These are phyloP conservation scores for Salix caprea DNA, from an alignment of 345 rosid species.

Conservation along the genomic window DNA sequence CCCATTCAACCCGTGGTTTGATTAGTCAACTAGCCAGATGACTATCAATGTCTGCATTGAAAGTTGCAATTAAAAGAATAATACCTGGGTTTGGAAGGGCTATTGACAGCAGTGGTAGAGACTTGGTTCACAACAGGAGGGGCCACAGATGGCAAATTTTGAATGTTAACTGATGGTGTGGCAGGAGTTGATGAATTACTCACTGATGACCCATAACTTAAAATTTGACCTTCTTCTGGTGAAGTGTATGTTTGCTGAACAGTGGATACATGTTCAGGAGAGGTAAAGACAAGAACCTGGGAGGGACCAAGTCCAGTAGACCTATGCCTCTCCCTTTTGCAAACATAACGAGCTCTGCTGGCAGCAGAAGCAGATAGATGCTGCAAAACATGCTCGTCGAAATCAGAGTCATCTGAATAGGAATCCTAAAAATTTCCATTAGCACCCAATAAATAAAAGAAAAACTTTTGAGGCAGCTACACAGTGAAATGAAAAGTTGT, in stretches of 20 bases:
- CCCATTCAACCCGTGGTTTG: not conserved
- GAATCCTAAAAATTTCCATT: conserved; percentile 42
- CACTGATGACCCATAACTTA: conserved; percentile 26
- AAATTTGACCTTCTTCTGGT: conserved; percentile 21
- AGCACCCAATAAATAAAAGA: not conserved
- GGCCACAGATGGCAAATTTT: conserved; percentile 23
- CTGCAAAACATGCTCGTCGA: conserved; percentile 61
- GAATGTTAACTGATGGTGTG: conserved; percentile 19
- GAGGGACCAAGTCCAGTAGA: conserved; percentile 39
- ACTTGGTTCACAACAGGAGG: conserved; percentile 18
- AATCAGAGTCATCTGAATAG: conserved; percentile 46
- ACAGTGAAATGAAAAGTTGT: not conserved
- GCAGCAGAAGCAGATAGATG: conserved; percentile 59
- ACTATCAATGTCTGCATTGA: not conserved
- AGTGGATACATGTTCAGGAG: conserved; percentile 25
- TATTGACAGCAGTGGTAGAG: conserved; percentile 27
- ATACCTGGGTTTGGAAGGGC: conserved; percentile 47
- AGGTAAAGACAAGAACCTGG: conserved; percentile 21
- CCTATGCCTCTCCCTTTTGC: conserved; percentile 53
- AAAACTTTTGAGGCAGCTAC: not conserved
- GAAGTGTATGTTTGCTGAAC: conserved; percentile 14
- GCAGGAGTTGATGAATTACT: conserved; percentile 27
- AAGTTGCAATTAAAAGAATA: not conserved
- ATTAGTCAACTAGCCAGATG: not conserved
- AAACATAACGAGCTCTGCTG: conserved; percentile 43